Conservation (phyloP, 441 rosid genomes). For the Euphorbia celastroides region DNA sequence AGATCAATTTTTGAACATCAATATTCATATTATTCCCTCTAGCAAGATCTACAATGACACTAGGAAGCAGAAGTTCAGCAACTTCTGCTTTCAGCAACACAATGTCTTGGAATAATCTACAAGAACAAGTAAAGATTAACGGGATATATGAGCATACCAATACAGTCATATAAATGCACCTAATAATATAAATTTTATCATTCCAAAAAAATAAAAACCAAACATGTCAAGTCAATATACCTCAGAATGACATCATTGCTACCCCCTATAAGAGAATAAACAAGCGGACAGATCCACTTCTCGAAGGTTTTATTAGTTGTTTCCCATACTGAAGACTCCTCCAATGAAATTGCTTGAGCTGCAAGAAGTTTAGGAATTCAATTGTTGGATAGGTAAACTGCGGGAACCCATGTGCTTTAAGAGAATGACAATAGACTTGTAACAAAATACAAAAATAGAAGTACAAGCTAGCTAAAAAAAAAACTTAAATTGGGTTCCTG, state of each 20-base stretch:
- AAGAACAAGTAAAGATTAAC: conserved; percentile 15
- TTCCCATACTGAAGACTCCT: conserved; percentile 72
- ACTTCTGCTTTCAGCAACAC: conserved; percentile 80
- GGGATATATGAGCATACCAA: not conserved
- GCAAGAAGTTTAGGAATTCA: conserved; percentile 27
- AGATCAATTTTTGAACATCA: conserved; percentile 53
- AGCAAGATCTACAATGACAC: conserved; percentile 71
- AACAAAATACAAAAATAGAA: not conserved
- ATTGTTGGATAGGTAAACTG: not conserved
- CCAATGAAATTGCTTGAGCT: conserved; percentile 62
- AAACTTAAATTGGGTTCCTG: too few relatives aligned
- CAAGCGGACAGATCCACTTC: conserved; percentile 89
- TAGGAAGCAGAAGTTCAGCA: conserved; percentile 84
- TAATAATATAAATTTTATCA: not conserved
- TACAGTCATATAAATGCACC: not conserved
- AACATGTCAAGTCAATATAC: conserved; percentile 31
- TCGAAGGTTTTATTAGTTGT: conserved; percentile 75
- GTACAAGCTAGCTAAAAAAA: too few relatives aligned
- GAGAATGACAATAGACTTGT: conserved; percentile 2
- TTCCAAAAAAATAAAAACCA: conserved; percentile 1
- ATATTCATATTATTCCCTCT: conserved; percentile 48
- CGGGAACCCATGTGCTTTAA: not conserved
- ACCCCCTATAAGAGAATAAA: conserved; percentile 61
- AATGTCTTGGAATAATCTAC: conserved; percentile 90
- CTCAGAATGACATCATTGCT: conserved; percentile 79